Base-by-base conservation (phyloP, 2,329 filamentous ascomycete species). In the Monilinia polystroma region DNA sequence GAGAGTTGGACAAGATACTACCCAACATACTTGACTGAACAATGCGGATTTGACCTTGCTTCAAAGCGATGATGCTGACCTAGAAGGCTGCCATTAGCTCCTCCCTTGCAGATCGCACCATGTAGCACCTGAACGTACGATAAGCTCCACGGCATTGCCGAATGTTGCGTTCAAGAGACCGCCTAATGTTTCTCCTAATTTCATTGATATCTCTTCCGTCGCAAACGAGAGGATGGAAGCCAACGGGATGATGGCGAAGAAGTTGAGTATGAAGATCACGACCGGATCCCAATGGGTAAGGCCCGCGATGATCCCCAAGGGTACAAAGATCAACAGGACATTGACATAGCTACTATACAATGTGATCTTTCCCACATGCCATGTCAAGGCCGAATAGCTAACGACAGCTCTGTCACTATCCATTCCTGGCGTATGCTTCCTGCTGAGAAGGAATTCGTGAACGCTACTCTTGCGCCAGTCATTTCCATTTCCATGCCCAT, bases 11-110 rank as follows among this genome's bases (percentile, higher is more conserved):
- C 47, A 98, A 83, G 72, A 98, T 96, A 75, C 92, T 96, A 58
- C 94, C 94, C 43, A 98, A 87, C 93, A 98, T 97, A 70, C 92
- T 97, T 18, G 95, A 90, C 80, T 98, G 95, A 26, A 98, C 94
- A 70, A 98, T 93, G 73, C 94, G 88, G 75, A 97, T 96, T 80
- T 99, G 90, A 70, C 88, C 87, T 73, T 95, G 87, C 71, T 83
- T 87, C 55, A 99, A 84, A 29, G 95, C 95, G 69, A 98, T 90
- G 72, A 99, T 94, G 77, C 92, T 96, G 76, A 97, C 91, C 91
- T 94, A 75, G 45, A 2, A 23, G 32, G 5, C 35, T 45, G 18
- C 11, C 11, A 47, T 29, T 52, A 66, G 45, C 20, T 35, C 6
- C 32, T 7, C 3, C 2, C 32, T 35, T 35, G 32, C 5, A 20